Evolutionary conservation across 2,329 filamentous ascomycete genomes (phyloP).

Genomic region (Fusarium caatingaense): DNA sequence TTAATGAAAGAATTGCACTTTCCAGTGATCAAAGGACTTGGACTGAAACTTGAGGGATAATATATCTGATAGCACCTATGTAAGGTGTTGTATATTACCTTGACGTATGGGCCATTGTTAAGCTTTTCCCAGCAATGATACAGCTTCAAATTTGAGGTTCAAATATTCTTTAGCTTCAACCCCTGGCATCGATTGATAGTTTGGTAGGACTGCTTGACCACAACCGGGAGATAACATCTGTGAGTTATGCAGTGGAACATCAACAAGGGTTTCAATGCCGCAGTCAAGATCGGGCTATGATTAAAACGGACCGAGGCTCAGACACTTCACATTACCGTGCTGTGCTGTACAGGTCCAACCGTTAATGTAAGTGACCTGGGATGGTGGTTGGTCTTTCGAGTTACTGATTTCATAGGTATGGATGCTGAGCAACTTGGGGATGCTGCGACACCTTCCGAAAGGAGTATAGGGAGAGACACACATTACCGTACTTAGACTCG

Average conservation of each 20-base stretch:
- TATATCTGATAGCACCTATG: background rate
- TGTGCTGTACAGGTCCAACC: background rate
- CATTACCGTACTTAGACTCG: constrained; percentile 1
- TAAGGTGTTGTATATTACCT: background rate
- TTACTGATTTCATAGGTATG: background rate
- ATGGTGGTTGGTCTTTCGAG: constrained; percentile 9
- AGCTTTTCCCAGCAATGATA: background rate
- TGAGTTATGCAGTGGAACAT: constrained; percentile 19
- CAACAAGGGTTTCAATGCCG: constrained; percentile 21
- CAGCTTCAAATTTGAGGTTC: constrained; percentile 4
- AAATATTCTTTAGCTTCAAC: background rate
- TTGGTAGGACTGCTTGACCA: background rate
- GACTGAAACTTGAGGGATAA: background rate
- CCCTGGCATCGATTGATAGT: background rate
- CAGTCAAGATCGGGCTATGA: constrained; percentile 27
- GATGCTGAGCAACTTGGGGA: background rate
- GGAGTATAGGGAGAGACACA: constrained; percentile 2
- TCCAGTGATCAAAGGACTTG: constrained; percentile 3
- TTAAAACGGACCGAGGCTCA: constrained; percentile 37
- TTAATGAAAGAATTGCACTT: constrained; percentile 24
- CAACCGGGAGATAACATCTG: constrained; percentile 22
- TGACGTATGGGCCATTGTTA: background rate
- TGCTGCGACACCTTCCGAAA: constrained; percentile 34
- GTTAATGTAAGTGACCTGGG: constrained; percentile 8
- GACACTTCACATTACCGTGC: background rate